Evolutionary conservation across 2,329 filamentous ascomycete genomes (phyloP), one percentile per base, ranked within the genome.

Genomic region (Stagonosporopsis rhizophila): DNA sequence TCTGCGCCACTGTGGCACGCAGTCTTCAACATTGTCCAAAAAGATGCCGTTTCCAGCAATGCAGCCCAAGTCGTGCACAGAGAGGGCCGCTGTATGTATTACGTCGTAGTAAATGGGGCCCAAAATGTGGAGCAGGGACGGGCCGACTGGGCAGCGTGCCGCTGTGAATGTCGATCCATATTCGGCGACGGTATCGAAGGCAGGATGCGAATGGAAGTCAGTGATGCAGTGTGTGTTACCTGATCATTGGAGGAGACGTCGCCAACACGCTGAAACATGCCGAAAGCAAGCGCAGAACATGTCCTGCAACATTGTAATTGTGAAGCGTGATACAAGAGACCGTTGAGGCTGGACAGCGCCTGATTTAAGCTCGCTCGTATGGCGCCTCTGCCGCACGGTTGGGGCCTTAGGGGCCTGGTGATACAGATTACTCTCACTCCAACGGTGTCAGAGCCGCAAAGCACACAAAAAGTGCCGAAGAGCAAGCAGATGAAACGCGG

Each of bases 1-100:
- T 54, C 44, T 69, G 65, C 69, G 71, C 72, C 71, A 75, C 70
- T 71, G 71, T 73, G 71, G 71, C 71, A 75, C 69, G 62, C 68
- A 73, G 72, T 64, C 19, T 67, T 74, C 71, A 32, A 73, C 61
- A 35, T 56, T 44, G 47, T 22, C 38, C 38, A 25, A 25, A 12
- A 52, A 56, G 37, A 47, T 56, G 42, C 51, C 42, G 2, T 53
- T 53, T 56, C 42, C n/a, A 56, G 48, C 37, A 52, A 40, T 34
- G 53, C 42, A 51, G 23, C 20, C 12, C 38, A 32, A 38, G 37
- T 52, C 23, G 47, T 42, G 42, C 37, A 38, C 41, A 38, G 52
- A 45, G 58, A 52, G 56, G 58, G 50, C 66, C 66, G 52, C 38
- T 62, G 30, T 51, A 40, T 30, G 46, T 51, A 47, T 51, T 47